These are phyloP conservation scores for Podaxis sp. DNA, from an alignment of 768 basidiomycete genomes.

Conservation along the genomic window DNA sequence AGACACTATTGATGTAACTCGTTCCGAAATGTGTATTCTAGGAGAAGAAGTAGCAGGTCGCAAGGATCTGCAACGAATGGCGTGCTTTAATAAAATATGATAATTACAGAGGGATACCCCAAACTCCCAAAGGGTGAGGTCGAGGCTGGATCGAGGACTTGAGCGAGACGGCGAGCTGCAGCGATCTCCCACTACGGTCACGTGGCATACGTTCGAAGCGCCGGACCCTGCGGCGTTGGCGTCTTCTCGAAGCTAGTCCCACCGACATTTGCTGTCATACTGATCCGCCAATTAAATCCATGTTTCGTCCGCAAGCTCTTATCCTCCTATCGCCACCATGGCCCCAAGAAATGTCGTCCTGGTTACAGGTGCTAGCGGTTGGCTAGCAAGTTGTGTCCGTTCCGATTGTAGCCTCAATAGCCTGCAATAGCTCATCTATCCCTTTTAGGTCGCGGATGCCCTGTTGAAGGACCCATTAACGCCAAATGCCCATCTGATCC, in stretches of 20 bases:
- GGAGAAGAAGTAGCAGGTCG: not conserved
- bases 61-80: no score
- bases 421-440: not conserved
- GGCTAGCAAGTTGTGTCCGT: conserved; percentile 36
- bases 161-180: not conserved
- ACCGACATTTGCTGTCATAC: not conserved
- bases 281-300: not conserved
- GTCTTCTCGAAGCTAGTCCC: not conserved
- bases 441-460: conserved; percentile 32
- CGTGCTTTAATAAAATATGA: no score
- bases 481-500: conserved; percentile 43
- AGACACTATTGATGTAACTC: not conserved
- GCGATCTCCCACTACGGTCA: no score
- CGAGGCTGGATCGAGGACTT: not conserved
- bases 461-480: conserved; percentile 29
- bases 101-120: no score
- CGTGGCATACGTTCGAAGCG: no score
- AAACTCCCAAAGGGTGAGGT: not conserved
- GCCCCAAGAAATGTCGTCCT: conserved; percentile 30
- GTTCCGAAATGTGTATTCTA: not conserved
- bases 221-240: not conserved
- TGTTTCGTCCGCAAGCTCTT: not conserved
- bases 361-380: conserved; percentile 45
- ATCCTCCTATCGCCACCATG: conserved; percentile 16
- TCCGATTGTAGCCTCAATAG: not conserved